phyloP scores from a whole-genome alignment of 371 early-diverging fungal genomes.

The Mortierella sp. region DNA sequence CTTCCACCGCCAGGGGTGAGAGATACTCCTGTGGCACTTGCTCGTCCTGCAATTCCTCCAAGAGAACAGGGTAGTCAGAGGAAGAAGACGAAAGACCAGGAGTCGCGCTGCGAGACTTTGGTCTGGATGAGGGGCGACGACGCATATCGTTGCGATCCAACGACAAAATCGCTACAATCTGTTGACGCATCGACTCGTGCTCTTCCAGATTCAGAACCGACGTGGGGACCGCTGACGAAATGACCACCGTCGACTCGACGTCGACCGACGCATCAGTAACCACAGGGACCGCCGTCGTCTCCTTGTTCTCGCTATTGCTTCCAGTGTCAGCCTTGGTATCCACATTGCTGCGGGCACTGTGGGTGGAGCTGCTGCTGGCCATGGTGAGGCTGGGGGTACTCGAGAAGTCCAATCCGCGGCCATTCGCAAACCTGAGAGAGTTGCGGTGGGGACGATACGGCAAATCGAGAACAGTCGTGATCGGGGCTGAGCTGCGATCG shows the following conservation, averaged over 20 bases:
- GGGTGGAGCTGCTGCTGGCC: background rate
- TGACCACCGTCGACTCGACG: background rate
- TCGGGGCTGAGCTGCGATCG: background rate
- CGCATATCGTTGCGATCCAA: slow-evolving; percentile 21
- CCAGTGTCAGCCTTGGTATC: background rate
- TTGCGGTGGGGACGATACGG: slow-evolving; percentile 6
- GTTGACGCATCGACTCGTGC: slow-evolving; percentile 25
- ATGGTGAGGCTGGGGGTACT: background rate
- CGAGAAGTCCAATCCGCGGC: slow-evolving; percentile 24
- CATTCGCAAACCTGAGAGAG: slow-evolving; percentile 34
- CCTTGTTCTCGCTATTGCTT: background rate
- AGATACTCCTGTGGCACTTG: slow-evolving; percentile 11
- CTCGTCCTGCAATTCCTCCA: background rate
- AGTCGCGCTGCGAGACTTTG: slow-evolving; percentile 5
- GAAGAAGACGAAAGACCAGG: background rate
- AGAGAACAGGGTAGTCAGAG: background rate
- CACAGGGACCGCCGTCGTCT: background rate
- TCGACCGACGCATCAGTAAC: background rate
- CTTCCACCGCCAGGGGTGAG: slow-evolving; percentile 48
- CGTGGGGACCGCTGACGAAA: background rate
- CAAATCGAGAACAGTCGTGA: background rate
- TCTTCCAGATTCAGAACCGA: slow-evolving; percentile 2
- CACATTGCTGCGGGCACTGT: background rate
- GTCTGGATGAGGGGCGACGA: background rate
- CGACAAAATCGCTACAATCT: slow-evolving; percentile 32